A percentile compares a stretch with the other conserved stretches of the same genome.
Evolutionary conservation across 176 grass and related monocot genomes (phyloP).

Genomic region (Ensete glaucum): DNA sequence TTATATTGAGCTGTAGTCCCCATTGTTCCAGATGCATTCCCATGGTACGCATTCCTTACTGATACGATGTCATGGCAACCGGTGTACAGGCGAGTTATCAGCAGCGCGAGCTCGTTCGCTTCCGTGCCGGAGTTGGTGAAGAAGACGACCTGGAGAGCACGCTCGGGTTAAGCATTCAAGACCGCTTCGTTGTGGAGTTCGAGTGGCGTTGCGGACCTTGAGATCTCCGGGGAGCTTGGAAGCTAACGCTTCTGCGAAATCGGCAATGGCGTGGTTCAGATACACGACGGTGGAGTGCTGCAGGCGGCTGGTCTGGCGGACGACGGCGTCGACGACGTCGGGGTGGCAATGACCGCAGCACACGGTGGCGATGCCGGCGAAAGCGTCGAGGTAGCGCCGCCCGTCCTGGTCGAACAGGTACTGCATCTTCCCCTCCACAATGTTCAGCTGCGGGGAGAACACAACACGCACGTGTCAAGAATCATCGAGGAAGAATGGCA

Average conservation of each 20-base stretch:
- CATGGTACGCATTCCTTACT: conserved; percentile 82
- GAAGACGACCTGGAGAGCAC: conserved; percentile 49
- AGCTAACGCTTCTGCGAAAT: conserved; percentile 93
- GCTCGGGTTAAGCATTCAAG: background rate
- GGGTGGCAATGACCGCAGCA: conserved; percentile 93
- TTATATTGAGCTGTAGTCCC: conserved; percentile 80
- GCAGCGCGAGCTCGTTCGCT: conserved; percentile 88
- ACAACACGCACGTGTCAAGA: background rate
- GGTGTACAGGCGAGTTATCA: conserved; percentile 80
- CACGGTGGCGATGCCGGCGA: conserved; percentile 90
- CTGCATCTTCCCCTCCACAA: conserved; percentile 93
- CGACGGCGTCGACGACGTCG: conserved; percentile 55
- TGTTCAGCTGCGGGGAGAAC: conserved; percentile 52
- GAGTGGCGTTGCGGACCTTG: conserved; percentile 31
- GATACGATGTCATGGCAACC: conserved; percentile 87
- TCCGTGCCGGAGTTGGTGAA: conserved; percentile 99
- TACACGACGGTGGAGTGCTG: conserved; percentile 92
- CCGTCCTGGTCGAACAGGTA: conserved; percentile 86
- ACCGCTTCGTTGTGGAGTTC: no score
- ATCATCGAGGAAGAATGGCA: no score
- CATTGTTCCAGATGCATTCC: conserved; percentile 83
- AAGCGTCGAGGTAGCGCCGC: conserved; percentile 71
- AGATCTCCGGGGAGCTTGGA: conserved; percentile 72
- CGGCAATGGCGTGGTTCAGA: conserved; percentile 65
- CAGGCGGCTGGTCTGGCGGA: conserved; percentile 46